phyloP scores from a whole-genome alignment of 257 asterid genomes.

The Mitragyna speciosa region DNA sequence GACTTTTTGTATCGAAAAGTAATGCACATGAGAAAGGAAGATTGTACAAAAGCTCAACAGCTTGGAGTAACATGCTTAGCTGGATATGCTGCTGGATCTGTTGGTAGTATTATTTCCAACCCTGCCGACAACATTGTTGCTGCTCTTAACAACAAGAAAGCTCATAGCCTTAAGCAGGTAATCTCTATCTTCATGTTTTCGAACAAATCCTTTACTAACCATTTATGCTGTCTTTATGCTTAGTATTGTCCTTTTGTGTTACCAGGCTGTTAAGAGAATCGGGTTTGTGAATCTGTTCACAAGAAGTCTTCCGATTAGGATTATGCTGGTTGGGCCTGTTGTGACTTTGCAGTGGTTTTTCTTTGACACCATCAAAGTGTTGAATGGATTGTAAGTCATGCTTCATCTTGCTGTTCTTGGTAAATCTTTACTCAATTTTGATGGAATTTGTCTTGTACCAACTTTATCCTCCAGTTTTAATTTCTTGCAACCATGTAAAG shows the following conservation, averaged over 20 bases:
- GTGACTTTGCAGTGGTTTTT: constrained; percentile 53
- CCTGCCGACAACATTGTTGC: constrained; percentile 50
- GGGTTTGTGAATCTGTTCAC: constrained; percentile 41
- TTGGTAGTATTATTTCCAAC: constrained; percentile 43
- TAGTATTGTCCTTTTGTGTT: not conserved
- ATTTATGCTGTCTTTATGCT: not conserved
- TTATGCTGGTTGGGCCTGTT: constrained; percentile 45
- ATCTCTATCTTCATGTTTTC: not conserved
- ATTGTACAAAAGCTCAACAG: constrained; percentile 45
- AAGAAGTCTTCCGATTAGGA: constrained; percentile 49
- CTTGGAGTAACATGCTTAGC: constrained; percentile 50
- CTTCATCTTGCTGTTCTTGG: not conserved
- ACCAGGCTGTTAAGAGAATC: constrained; percentile 43
- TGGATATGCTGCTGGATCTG: constrained; percentile 52
- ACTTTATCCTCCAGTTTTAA: not conserved
- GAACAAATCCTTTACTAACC: not conserved
- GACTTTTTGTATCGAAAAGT: constrained; percentile 36
- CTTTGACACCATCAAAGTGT: constrained; percentile 40
- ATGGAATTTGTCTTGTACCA: not conserved
- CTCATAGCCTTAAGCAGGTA: constrained; percentile 36
- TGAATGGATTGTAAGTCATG: constrained; percentile 44
- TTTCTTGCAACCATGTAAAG: not conserved
- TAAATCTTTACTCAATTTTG: not conserved
- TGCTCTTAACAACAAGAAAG: constrained; percentile 34
- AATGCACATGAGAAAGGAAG: constrained; percentile 37